Percentiles rank a stretch among this genome's conserved stretches.
Conservation (phyloP, 805 yeast genomes). For the Zygosaccharomyces bisporus region DNA sequence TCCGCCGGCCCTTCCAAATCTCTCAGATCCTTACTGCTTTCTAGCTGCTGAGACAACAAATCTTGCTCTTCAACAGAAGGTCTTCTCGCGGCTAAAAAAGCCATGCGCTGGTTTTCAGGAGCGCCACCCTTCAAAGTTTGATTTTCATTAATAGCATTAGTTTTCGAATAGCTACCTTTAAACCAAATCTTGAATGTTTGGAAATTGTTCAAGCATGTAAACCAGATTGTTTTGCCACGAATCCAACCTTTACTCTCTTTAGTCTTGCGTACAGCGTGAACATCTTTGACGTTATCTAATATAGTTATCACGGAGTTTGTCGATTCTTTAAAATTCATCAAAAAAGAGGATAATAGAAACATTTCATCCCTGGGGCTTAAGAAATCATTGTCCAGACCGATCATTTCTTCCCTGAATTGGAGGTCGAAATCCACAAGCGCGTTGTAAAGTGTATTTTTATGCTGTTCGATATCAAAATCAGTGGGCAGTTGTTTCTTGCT, state of each 20-base stretch:
- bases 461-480: slow-evolving; percentile 29
- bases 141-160: slow-evolving; percentile 32
- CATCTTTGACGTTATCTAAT: slow-evolving; percentile 31
- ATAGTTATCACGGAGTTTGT: slow-evolving; percentile 34
- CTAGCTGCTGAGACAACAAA: slow-evolving; percentile 24
- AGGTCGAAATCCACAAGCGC: slow-evolving; percentile 38
- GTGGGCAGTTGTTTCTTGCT: slow-evolving; percentile 21
- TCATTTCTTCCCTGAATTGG: slow-evolving; percentile 36
- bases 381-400: slow-evolving; percentile 30
- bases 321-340: slow-evolving; percentile 45
- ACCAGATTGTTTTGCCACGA: slow-evolving; percentile 43
- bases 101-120: slow-evolving; percentile 8
- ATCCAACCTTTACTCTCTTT: slow-evolving; percentile 37
- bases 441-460: slow-evolving; percentile 26
- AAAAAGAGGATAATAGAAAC: slow-evolving; percentile 47
- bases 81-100: slow-evolving; percentile 21
- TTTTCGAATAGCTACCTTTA: slow-evolving; percentile 19
- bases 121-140: slow-evolving; percentile 37
- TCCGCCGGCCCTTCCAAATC: neutral
- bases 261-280: slow-evolving; percentile 31
- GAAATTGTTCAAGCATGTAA: slow-evolving; percentile 38
- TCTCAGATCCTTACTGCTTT: slow-evolving; percentile 3
- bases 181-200: slow-evolving; percentile 39
- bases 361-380: slow-evolving; percentile 47
- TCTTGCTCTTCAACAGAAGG: slow-evolving; percentile 31